These are phyloP conservation scores for Sarocladium oryzae DNA, from an alignment of 2,329 filamentous ascomycete genomes.

Conservation along the genomic window DNA sequence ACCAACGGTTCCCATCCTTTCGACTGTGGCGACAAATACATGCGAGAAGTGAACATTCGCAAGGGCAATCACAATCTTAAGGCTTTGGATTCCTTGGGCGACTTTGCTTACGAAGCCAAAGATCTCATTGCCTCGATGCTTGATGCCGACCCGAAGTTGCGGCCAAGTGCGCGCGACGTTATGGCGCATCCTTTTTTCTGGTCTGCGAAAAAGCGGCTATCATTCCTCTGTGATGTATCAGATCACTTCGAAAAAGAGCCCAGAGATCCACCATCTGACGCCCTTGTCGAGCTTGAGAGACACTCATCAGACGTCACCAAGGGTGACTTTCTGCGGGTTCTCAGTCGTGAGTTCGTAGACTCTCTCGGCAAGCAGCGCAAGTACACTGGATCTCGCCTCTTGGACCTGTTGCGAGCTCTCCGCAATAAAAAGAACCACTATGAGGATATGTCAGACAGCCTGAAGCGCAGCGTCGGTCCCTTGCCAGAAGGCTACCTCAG, in stretches of 20 bases:
- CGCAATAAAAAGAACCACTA: conserved; percentile 98
- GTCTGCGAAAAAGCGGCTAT: conserved; percentile 78
- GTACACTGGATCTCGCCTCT: conserved; percentile 75
- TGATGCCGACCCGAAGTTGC: conserved; percentile 41
- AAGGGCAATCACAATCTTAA: conserved; percentile 73
- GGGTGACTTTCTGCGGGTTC: conserved; percentile 68
- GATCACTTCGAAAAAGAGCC: conserved; percentile 94
- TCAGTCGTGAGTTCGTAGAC: conserved; percentile 80
- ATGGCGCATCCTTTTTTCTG: conserved; percentile 97
- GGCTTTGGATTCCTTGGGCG: conserved; percentile 67
- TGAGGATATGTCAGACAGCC: conserved; percentile 81
- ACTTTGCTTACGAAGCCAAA: conserved; percentile 79
- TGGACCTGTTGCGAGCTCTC: conserved; percentile 82
- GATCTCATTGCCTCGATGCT: conserved; percentile 83
- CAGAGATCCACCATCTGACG: conserved; percentile 69
- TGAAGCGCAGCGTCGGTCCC: conserved; percentile 64
- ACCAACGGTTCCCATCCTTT: conserved; percentile 90
- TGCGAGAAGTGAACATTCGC: conserved; percentile 95
- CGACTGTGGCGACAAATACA: conserved; percentile 88
- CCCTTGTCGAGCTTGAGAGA: conserved; percentile 54
- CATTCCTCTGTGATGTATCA: conserved; percentile 92
- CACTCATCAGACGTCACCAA: conserved; percentile 48
- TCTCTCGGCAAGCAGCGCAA: conserved; percentile 91
- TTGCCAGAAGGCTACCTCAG: conserved; percentile 73
- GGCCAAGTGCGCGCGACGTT: conserved; percentile 70